phyloP scores from a whole-genome alignment of 1,284 basidiomycete genomes.

The Volvariella surrecta region DNA sequence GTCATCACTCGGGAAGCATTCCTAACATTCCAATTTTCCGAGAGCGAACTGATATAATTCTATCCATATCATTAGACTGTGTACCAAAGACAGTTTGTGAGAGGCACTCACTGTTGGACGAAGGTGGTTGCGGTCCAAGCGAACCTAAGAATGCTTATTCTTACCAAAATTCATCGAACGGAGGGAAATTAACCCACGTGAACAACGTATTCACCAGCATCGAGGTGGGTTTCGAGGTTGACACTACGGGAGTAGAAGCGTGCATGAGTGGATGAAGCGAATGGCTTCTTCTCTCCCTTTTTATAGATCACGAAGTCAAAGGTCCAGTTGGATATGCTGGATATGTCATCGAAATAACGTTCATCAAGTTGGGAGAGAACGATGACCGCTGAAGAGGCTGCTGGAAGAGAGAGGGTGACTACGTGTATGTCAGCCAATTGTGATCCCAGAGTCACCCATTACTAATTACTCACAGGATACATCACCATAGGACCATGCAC shows the following conservation, averaged over 20 bases:
- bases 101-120: slow-evolving; percentile 8
- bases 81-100: neutral
- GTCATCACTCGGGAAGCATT: slow-evolving; percentile 22
- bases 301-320: slow-evolving; percentile 41
- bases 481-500: slow-evolving; percentile 39
- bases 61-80: slow-evolving; percentile 6
- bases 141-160: slow-evolving; percentile 21
- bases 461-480: slow-evolving; percentile 31
- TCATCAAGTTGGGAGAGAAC: slow-evolving; percentile 40
- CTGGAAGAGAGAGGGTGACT: slow-evolving; percentile 35
- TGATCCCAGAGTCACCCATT: neutral
- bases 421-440: neutral
- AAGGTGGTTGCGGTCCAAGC: slow-evolving; percentile 21
- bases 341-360: slow-evolving; percentile 32
- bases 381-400: slow-evolving; percentile 29
- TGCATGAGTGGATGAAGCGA: slow-evolving; percentile 25
- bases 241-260: slow-evolving; percentile 28
- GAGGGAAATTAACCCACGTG: slow-evolving; percentile 24
- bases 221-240: slow-evolving; percentile 30
- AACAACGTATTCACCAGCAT: slow-evolving; percentile 42
- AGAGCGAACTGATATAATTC: neutral
- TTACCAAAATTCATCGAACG: neutral
- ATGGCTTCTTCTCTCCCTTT: slow-evolving; percentile 25
- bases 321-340: slow-evolving; percentile 25
- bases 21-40: slow-evolving; percentile 12